Evolutionary conservation across 2,329 filamentous ascomycete species (phyloP).

Genomic region (Fusarium sp.): DNA sequence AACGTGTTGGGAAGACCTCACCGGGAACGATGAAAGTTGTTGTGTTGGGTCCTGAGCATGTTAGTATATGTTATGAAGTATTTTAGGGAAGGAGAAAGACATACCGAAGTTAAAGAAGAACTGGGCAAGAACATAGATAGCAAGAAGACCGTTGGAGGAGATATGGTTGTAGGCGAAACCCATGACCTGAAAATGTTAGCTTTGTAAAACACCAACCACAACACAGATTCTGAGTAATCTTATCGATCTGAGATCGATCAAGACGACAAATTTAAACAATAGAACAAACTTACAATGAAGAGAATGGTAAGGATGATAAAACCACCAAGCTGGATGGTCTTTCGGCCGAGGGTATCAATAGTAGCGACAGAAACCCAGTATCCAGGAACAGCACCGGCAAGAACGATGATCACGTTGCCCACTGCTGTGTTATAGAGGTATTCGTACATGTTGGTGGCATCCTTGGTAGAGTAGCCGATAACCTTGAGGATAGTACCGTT

Average conservation of each 20-base stretch:
- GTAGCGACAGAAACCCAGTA: constrained; percentile 84
- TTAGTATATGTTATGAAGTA: neutral
- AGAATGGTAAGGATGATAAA: constrained; percentile 71
- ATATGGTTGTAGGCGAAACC: constrained; percentile 70
- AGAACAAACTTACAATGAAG: constrained; percentile 58
- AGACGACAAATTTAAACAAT: too few relatives aligned
- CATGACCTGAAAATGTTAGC: constrained; percentile 55
- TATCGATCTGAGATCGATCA: too few relatives aligned
- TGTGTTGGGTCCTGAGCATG: constrained; percentile 58
- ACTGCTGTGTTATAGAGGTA: constrained; percentile 79
- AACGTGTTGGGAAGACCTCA: constrained; percentile 67
- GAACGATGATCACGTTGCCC: constrained; percentile 82
- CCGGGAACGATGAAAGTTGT: constrained; percentile 69
- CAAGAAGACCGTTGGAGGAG: constrained; percentile 62
- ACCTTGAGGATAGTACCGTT: constrained; percentile 77
- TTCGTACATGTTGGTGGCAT: constrained; percentile 69
- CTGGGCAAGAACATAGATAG: constrained; percentile 66
- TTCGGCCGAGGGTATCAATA: constrained; percentile 80
- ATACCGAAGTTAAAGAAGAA: constrained; percentile 69
- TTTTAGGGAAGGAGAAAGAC: neutral
- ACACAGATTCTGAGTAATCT: too few relatives aligned
- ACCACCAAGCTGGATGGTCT: constrained; percentile 77
- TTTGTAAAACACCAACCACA: fast-evolving
- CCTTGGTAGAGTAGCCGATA: constrained; percentile 73
- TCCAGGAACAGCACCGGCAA: constrained; percentile 82